phyloP scores from a whole-genome alignment of 2,329 filamentous ascomycete genomes.

The Epichloe glyceriae region DNA sequence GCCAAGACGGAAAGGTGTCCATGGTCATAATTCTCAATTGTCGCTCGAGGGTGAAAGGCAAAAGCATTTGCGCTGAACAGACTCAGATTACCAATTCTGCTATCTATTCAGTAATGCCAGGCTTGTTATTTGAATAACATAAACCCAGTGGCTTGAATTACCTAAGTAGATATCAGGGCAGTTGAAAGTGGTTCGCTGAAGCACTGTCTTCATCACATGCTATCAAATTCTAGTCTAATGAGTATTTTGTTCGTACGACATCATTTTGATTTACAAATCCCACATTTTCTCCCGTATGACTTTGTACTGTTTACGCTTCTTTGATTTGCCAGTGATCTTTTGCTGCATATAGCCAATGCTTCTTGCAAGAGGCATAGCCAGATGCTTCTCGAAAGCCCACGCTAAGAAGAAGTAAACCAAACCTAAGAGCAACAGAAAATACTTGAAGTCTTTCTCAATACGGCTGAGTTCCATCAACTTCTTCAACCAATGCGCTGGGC shows the following conservation, averaged over 20 bases:
- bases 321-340: constrained; percentile 44
- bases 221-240: background rate
- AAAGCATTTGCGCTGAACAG: too few species aligned
- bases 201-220: background rate
- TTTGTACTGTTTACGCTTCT: constrained; percentile 84
- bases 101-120: too few species aligned
- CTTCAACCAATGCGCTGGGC: constrained; percentile 55
- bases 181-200: background rate
- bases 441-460: constrained; percentile 59
- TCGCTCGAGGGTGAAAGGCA: too few species aligned
- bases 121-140: too few species aligned
- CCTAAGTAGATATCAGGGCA: too few species aligned
- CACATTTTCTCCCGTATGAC: constrained; percentile 49
- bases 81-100: too few species aligned
- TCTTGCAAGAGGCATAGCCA: constrained; percentile 58
- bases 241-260: background rate
- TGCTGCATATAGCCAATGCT: constrained; percentile 49
- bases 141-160: too few species aligned
- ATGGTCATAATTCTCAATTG: too few species aligned
- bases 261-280: constrained; percentile 5
- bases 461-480: constrained; percentile 75
- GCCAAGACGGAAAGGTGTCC: too few species aligned
- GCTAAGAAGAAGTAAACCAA: constrained; percentile 53
- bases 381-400: constrained; percentile 56
- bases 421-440: constrained; percentile 60